A percentile compares a stretch with the other conserved stretches of the same genome.
Evolutionary conservation across 108 stramenopile genomes (phyloP).

Genomic region (Cyclotella atomus): DNA sequence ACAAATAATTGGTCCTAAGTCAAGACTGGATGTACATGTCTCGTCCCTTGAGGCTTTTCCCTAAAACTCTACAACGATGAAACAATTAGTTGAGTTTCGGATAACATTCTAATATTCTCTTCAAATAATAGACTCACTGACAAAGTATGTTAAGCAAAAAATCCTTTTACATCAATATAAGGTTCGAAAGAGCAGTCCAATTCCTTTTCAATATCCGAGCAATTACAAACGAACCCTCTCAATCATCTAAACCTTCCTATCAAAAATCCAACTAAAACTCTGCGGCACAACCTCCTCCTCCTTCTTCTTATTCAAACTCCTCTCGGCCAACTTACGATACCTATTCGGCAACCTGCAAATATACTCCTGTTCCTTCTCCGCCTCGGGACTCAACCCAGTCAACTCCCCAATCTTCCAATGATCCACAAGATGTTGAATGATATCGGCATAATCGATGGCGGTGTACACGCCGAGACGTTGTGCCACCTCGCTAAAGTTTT

Average conservation of each 20-base stretch:
- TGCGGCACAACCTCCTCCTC: conserved; percentile 63
- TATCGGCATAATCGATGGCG: conserved; percentile 94
- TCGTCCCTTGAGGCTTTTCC: no score
- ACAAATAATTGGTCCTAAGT: no score
- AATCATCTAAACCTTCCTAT: conserved; percentile 60
- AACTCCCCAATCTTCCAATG: conserved; percentile 85
- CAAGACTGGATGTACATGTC: no score
- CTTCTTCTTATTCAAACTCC: conserved; percentile 89
- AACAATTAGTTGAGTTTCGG: no score
- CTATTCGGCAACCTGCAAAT: conserved; percentile 80
- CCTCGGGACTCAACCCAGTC: conserved; percentile 73
- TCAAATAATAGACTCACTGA: no score
- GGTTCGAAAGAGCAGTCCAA: no score
- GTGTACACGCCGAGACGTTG: conserved; percentile 91
- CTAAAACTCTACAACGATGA: no score
- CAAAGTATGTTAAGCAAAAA: no score
- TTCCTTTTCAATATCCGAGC: no score
- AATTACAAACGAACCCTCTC: no score
- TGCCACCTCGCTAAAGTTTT: conserved; percentile 85
- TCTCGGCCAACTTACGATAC: conserved; percentile 85
- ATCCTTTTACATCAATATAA: no score
- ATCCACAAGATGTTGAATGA: conserved; percentile 82
- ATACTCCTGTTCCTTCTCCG: conserved; percentile 88
- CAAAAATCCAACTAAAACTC: conserved; percentile 86
- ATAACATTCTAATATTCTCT: no score